Evolutionary conservation across 169 alveolate genomes (phyloP).

Genomic region (Eimeria falciformis): DNA sequence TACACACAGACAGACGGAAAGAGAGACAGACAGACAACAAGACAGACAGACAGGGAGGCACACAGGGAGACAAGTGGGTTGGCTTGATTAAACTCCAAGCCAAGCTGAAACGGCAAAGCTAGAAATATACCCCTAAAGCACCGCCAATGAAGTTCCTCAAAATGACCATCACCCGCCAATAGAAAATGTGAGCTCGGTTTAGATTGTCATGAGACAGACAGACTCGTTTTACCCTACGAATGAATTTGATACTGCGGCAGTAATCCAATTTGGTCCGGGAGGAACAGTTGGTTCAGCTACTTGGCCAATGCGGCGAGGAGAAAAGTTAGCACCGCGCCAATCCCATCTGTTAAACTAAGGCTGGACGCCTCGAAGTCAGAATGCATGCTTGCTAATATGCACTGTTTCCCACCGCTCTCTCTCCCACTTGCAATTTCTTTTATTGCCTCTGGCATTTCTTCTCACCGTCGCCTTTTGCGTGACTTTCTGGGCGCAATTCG

Average conservation of each 20-base stretch:
- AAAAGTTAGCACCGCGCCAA: conserved; percentile 78
- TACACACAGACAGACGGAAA: too few species aligned
- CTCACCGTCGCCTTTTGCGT: conserved; percentile 11
- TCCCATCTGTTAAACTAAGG: conserved; percentile 80
- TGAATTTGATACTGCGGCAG: conserved; percentile 86
- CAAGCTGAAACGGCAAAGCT: too few species aligned
- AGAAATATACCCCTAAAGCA: too few species aligned
- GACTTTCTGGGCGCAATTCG: conserved; percentile 24
- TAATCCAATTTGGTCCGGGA: conserved; percentile 78
- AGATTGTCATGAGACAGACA: too few species aligned
- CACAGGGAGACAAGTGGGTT: too few species aligned
- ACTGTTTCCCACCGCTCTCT: conserved; percentile 76
- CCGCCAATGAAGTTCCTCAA: too few species aligned
- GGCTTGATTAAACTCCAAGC: too few species aligned
- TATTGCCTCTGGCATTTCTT: conserved; percentile 37
- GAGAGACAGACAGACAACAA: too few species aligned
- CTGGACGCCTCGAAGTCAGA: conserved; percentile 82
- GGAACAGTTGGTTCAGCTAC: conserved; percentile 81
- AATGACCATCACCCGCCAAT: too few species aligned
- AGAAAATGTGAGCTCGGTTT: too few species aligned
- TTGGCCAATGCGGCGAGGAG: conserved; percentile 77
- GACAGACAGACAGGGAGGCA: too few species aligned
- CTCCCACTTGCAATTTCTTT: conserved; percentile 55
- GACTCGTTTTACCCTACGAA: too few species aligned
- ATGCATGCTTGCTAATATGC: conserved; percentile 82